phyloP scores from a whole-genome alignment of 2,329 filamentous ascomycete species.

The Neospermospora avenae region DNA sequence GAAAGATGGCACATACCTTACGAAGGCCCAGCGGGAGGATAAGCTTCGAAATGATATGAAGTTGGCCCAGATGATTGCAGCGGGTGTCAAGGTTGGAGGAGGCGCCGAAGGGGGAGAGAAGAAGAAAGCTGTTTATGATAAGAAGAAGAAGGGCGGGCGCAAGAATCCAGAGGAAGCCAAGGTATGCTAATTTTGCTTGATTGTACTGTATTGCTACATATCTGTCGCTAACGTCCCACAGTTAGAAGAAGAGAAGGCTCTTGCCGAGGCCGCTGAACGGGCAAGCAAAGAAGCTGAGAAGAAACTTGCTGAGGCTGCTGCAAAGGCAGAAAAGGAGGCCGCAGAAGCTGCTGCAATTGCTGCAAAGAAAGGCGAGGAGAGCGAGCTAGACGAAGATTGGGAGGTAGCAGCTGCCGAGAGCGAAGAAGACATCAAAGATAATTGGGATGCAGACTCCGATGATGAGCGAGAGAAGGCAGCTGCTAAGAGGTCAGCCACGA shows the following conservation, averaged over 20 bases:
- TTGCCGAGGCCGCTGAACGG: conserved; percentile 75
- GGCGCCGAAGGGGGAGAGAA: conserved; percentile 52
- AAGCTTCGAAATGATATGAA: conserved; percentile 76
- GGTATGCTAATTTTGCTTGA: conserved; percentile 38
- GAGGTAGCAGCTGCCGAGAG: conserved; percentile 76
- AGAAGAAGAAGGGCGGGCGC: conserved; percentile 69
- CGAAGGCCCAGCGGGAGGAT: conserved; percentile 80
- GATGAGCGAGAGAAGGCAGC: conserved; percentile 54
- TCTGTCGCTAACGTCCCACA: conserved; percentile 36
- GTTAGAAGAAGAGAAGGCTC: conserved; percentile 70
- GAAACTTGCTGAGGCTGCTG: conserved; percentile 58
- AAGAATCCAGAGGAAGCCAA: conserved; percentile 50
- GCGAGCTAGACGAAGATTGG: conserved; percentile 79
- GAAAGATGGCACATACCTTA: conserved; percentile 82
- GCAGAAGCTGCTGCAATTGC: conserved; percentile 53
- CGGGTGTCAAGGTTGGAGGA: conserved; percentile 70
- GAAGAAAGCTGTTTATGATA: conserved; percentile 73
- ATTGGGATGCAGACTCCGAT: conserved; percentile 84
- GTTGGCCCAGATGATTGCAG: conserved; percentile 80
- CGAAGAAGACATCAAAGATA: conserved; percentile 81
- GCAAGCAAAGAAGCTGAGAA: conserved; percentile 66
- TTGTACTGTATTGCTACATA: neutral
- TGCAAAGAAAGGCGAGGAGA: conserved; percentile 52
- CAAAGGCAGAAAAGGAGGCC: conserved; percentile 57
- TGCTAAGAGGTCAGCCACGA: conserved; percentile 29